Evolutionary conservation across 2,329 filamentous ascomycete genomes (phyloP), one percentile per base, ranked within the genome.

Genomic region (Hypoxylon sp.): DNA sequence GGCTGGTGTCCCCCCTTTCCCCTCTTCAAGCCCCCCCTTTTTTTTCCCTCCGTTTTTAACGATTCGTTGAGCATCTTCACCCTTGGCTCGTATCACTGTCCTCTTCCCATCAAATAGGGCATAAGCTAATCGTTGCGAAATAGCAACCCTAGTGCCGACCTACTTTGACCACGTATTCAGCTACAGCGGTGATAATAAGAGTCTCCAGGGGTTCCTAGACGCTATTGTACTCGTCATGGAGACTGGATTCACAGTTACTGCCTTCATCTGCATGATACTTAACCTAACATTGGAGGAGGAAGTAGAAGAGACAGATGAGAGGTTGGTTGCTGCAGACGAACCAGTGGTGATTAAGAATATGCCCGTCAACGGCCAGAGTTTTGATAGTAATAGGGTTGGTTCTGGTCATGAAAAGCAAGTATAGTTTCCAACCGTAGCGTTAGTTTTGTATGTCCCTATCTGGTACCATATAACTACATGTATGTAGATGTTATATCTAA

Each of bases 231-330:
- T 94, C 44, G 83, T 94, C 63, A 90, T 94, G 87, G 87, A 91
- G 80, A 94, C 91, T 0, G 91, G 92, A 0, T 92, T 92, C 69
- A 90, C 91, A 0, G 84, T 97, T 19, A 91, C 92, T 0, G 94
- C 92, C 0, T 86, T 94, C 24, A 77, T 94, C 44, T 89, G 89
- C 55, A 84, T 96, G 76, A 79, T 92, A 22, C 83, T 97, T 54
- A 97, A 97, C 77, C 79, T 96, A 54, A 72, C 88, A 0, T 81
- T 97, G 14, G 88, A 90, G 0, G 90, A 93, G 74, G 94, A 97
- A 80, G 81, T 91, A n/a, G 92, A 93, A 73, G 91, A 92, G 73
- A 83, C 84, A 0, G 72, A 74, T 8, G 74, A 76, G 29, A 59
- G 61, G 63, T 26, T 68, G 19, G 62, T 72, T 13, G 60, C 66